These are phyloP conservation scores for Monosporascus sp. DNA, from an alignment of 2,329 filamentous ascomycete genomes.

Conservation along the genomic window DNA sequence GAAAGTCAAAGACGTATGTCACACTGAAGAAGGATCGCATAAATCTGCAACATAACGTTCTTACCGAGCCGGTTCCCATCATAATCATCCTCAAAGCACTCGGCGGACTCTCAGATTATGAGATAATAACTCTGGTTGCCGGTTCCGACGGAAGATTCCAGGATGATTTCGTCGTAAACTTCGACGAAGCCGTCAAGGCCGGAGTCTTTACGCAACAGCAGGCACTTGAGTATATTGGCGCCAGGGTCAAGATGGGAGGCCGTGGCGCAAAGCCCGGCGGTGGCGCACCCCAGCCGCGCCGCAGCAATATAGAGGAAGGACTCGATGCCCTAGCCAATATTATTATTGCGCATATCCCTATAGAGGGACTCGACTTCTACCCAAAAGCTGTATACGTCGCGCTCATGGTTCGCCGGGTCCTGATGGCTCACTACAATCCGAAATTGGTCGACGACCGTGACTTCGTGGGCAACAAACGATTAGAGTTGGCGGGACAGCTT, in stretches of 20 bases:
- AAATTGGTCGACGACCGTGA: conserved; percentile 92
- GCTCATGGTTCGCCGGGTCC: conserved; percentile 92
- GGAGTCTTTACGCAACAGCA: conserved; percentile 91
- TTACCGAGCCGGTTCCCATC: conserved; percentile 91
- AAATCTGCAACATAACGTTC: conserved; percentile 83
- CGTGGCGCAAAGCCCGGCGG: conserved; percentile 48
- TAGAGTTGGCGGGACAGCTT: conserved; percentile 92
- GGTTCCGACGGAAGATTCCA: conserved; percentile 86
- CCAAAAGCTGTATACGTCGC: conserved; percentile 97
- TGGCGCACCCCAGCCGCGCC: conserved; percentile 48
- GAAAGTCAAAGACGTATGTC: conserved; percentile 97
- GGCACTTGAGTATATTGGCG: conserved; percentile 86
- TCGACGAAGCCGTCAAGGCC: conserved; percentile 81
- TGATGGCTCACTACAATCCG: conserved; percentile 88
- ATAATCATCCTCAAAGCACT: conserved; percentile 90
- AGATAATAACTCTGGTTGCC: conserved; percentile 87
- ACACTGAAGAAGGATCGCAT: conserved; percentile 90
- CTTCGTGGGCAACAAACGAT: conserved; percentile 94
- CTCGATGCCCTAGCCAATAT: conserved; percentile 89
- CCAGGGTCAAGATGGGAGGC: conserved; percentile 80
- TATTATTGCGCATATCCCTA: conserved; percentile 90
- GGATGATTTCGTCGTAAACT: conserved; percentile 91
- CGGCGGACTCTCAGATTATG: conserved; percentile 88
- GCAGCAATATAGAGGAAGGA: conserved; percentile 85
- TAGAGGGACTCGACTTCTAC: conserved; percentile 86